Base-by-base conservation (phyloP, 345 rosid genomes). In the Hibiscus tridactylites region DNA sequence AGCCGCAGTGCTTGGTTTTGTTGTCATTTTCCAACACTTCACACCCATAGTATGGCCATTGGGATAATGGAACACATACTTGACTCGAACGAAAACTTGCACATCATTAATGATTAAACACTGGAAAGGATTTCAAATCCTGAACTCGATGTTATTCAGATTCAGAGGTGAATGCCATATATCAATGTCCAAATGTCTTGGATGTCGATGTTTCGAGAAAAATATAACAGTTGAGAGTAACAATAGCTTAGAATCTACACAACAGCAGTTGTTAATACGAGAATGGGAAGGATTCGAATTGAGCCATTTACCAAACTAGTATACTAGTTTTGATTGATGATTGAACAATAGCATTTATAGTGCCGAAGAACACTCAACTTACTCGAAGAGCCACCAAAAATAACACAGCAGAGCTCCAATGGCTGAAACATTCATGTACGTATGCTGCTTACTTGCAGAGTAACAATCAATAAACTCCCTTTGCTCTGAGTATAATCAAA, bases 361-460 rank as follows among this genome's bases (percentile, higher is more conserved):
- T 54, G 33, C 52, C 29, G 50, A 9, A 60, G 31, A 71, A 42
- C 54, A 68, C 71, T 71, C 26, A 28, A 60, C 9, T 10, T 60
- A 19, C 72, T 74, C 66, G 61, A 77, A 68, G 70, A 46, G 73
- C 62, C 57, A 77, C 61, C 58, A 74, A 68, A 67, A 57, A 39
- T 24, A 62, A 73, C 31, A 61, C 29, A 53, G 7, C 21, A 44
- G 47, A 76, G 60, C 29, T 58, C 29, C 19, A 64, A 67, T 37
- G 63, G 49, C 24, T 72, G 17, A 66, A 60, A 67, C 58, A 54
- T 64, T 53, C 8, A 35, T 61, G 58, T 46, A 15, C 9, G 42
- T 15, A 37, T 37, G 16, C 21, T 57, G 26, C 65, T 75, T 81
- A 81, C 74, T 42, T 65, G 50, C 53, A 59, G 61, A 71, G 56